Base-by-base conservation (phyloP, 78 protist genomes). In the Tieghemostelium lacteum region DNA sequence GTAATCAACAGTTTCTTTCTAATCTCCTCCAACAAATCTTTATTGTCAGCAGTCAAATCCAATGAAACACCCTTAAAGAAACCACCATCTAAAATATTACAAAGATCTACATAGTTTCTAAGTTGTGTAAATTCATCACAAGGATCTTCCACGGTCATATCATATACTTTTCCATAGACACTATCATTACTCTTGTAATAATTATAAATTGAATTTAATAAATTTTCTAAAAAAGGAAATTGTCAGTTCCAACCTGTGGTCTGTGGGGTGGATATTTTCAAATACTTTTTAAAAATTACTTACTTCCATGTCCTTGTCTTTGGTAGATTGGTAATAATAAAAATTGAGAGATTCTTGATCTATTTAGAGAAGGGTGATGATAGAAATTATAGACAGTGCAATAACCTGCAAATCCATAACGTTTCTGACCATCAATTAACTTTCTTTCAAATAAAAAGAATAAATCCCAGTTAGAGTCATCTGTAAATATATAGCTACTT, bases 251-350 rank as follows among this genome's bases (percentile, higher is more conserved):
- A 19, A 55, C 29, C 17, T 8, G 7, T 55, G 61, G 22, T 55
- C 29, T 3, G 10, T 3, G 7, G 3, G 61, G 22, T 55, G 10
- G 17, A 19, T 8, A 55, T 19, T 19, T 8, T 55, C 17, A 19
- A 20, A 8, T 2, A 36, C 1, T 67, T 2, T 16, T 55, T 33
- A 24, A 17, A 29, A 4, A 20, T 24, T 29, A 83, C 91, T n/a
- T 83, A 83, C 91, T 83, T 37, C 91, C 91, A 69, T 55, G 91
- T 14, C 91, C 91, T 63, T 50, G 63, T 83, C 72, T 83, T 83
- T 83, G 91, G 26, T 69, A 83, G 26, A 45, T 61, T 69, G 91
- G 91, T 57, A 83, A 60, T 63, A 83, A 33, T 49, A 83, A 69
- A 58, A 57, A 69, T 60, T 83, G 91, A 60, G 73, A 58, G 14